Base-by-base conservation (phyloP, 2,329 filamentous ascomycete species). In the Rutstroemia sp. region DNA sequence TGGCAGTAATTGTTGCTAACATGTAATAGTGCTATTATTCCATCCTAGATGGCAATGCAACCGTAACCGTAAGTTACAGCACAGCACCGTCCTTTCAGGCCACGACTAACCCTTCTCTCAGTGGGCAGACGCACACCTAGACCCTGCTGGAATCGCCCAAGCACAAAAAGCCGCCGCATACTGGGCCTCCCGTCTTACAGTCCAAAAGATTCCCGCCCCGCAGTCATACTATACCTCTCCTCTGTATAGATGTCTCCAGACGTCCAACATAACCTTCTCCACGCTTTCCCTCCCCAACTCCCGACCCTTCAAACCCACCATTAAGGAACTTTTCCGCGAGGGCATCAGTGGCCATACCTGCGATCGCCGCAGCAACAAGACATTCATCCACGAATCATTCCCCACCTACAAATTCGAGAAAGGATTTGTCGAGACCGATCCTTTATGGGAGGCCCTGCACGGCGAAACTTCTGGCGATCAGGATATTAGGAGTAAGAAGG, bases 281-380 rank as follows among this genome's bases (percentile, higher is more conserved):
- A 23, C 23, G 2, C 23, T 23, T 23, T 23, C 23, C 23, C 23
- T 23, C 23, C 23, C 23, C 23, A 23, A 74, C 7, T 67, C 73
- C 3, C 68, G 68, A 10, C 77, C 76, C 0, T 88, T 87, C 62
- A 68, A 69, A 2, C 85, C 84, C 0, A 72, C 74, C 1, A 71
- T 88, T 59, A 88, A 87, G 69, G 86, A 88, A 63, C 67, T 78
- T 38, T 73, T 88, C 61, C 76, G 86, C 30, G 86, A 89, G 69
- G 79, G 80, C 2, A 80, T 88, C 55, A 82, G 78, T 54, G 79
- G 83, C 44, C 86, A 88, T 66, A 87, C 84, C 0, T 89, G 86
- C 67, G 83, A 89, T 69, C 76, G 79, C 30, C 76, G 86, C 9
- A 78, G 77, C 21, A 78, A 71, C 62, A 78, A 75, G 64, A 74